A percentile compares a stretch with the other conserved stretches of the same genome.
Conservation (phyloP, 768 basidiomycete species). For the Termitomyces sp. region DNA sequence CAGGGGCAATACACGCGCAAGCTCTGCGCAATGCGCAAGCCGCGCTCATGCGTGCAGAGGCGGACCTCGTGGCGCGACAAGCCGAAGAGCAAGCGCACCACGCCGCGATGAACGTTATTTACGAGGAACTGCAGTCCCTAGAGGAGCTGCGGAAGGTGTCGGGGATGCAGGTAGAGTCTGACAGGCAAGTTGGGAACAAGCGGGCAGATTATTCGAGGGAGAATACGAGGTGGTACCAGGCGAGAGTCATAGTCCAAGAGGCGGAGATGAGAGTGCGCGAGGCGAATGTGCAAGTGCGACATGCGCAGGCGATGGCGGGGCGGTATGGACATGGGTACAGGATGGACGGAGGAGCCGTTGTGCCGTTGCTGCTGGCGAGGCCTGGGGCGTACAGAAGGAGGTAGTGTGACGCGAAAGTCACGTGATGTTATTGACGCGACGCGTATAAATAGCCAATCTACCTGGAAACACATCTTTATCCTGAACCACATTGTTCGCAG, state of each 20-base stretch:
- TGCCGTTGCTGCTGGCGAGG: background rate
- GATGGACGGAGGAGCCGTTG: no score
- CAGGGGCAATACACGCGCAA: background rate
- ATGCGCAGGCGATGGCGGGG: background rate
- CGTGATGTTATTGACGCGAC: background rate
- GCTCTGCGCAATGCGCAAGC: constrained; percentile 7
- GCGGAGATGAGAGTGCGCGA: background rate
- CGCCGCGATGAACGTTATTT: background rate
- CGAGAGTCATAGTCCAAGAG: background rate
- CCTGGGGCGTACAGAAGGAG: background rate
- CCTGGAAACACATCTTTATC: background rate
- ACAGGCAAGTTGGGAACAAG: background rate
- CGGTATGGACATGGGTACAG: background rate
- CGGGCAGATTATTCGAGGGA: background rate
- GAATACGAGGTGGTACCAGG: constrained; percentile 6
- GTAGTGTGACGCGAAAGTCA: background rate
- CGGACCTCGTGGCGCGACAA: background rate
- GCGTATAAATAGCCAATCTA: background rate
- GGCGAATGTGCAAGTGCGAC: background rate
- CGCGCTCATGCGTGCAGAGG: background rate
- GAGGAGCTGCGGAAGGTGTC: background rate
- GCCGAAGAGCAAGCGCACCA: background rate
- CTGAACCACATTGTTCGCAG: background rate
- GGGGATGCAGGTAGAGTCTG: background rate
- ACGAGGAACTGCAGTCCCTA: background rate